A percentile compares a stretch with the other conserved stretches of the same genome.
phyloP scores from a whole-genome alignment of 1,139 yeast genomes.

The Meyerozyma elateridarum region DNA sequence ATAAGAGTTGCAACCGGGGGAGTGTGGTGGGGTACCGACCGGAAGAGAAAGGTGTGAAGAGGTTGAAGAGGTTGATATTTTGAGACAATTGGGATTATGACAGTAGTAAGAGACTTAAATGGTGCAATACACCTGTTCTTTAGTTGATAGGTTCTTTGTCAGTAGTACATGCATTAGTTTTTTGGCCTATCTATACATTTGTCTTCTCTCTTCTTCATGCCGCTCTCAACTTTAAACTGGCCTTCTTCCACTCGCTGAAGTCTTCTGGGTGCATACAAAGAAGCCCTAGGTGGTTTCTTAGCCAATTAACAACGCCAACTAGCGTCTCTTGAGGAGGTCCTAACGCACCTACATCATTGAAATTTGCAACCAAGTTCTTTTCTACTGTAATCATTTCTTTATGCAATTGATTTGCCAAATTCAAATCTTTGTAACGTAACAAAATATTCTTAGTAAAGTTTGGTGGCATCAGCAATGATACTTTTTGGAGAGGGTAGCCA shows the following conservation, averaged over 20 bases:
- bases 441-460: slow-evolving; percentile 14
- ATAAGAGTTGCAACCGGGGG: too few species aligned
- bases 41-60: too few species aligned
- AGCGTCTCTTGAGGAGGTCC: slow-evolving; percentile 5
- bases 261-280: background rate
- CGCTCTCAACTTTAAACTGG: background rate
- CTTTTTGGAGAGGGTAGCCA: slow-evolving; percentile 10
- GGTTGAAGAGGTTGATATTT: too few species aligned
- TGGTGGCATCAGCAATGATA: slow-evolving; percentile 9
- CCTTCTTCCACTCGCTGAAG: slow-evolving; percentile 1
- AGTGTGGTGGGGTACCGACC: too few species aligned
- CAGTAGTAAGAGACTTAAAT: too few species aligned
- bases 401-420: slow-evolving; percentile 9
- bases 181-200: too few species aligned
- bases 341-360: background rate
- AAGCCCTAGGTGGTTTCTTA: slow-evolving; percentile 7
- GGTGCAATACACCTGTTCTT: too few species aligned
- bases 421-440: slow-evolving; percentile 10
- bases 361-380: slow-evolving; percentile 10
- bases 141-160: too few species aligned
- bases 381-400: slow-evolving; percentile 8
- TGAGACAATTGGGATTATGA: too few species aligned
- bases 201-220: too few species aligned
- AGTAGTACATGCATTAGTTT: too few species aligned
- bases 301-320: slow-evolving; percentile 11